Evolutionary conservation across 768 basidiomycete genomes (phyloP).

Genomic region (Lyophyllum semitale): DNA sequence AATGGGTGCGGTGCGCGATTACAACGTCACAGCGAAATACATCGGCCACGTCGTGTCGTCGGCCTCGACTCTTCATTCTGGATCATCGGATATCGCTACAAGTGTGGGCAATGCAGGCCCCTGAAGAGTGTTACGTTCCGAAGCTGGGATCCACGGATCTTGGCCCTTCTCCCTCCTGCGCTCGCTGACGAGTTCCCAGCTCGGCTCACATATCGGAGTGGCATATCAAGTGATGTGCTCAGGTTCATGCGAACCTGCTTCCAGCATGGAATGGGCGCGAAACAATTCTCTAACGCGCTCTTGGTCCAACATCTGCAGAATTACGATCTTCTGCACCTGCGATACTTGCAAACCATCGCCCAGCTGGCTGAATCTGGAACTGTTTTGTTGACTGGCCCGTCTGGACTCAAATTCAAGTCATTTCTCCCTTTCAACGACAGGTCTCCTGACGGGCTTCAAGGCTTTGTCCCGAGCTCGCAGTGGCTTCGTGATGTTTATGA

Average conservation of each 20-base stretch:
- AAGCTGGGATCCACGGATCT: constrained; percentile 13
- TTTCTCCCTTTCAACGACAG: constrained; percentile 5
- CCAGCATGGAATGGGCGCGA: constrained; percentile 23
- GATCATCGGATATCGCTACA: constrained; percentile 16
- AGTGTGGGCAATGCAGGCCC: constrained; percentile 2
- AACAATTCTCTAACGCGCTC: constrained; percentile 24
- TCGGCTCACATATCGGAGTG: constrained; percentile 20
- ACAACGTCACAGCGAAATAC: constrained; percentile 8
- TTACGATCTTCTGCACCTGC: constrained; percentile 18
- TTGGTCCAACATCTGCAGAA: constrained; percentile 17
- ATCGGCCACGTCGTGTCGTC: constrained; percentile 12
- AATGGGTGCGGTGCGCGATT: constrained; percentile 7
- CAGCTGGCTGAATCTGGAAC: neutral
- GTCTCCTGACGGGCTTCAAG: constrained; percentile 15
- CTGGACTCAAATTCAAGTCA: neutral
- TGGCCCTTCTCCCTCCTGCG: constrained; percentile 1
- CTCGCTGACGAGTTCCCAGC: constrained; percentile 20
- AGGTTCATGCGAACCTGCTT: constrained; percentile 20
- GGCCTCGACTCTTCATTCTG: constrained; percentile 14
- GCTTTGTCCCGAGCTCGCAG: constrained; percentile 21
- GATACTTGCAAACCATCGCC: constrained; percentile 1
- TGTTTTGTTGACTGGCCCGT: neutral
- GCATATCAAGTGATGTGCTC: constrained; percentile 18
- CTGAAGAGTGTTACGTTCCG: constrained; percentile 5
- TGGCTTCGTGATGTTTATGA: constrained; percentile 26